Evolutionary conservation across 805 yeast genomes (phyloP).

Genomic region (Monosporozyma servazzii): DNA sequence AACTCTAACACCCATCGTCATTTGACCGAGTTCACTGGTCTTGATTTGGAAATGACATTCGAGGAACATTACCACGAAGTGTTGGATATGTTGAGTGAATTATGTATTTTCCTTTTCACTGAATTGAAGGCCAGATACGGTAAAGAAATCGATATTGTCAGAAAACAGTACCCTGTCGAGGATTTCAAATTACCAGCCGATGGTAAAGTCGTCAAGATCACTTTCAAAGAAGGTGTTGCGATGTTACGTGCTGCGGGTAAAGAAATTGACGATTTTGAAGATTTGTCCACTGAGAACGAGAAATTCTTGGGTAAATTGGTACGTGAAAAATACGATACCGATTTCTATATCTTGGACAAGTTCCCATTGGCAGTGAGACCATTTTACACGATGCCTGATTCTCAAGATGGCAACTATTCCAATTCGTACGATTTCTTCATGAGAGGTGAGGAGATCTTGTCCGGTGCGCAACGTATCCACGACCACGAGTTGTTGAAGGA

Average conservation of each 20-base stretch:
- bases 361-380: constrained; percentile 97
- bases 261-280: constrained; percentile 71
- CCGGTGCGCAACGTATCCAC: constrained; percentile 99
- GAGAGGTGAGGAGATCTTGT: constrained; percentile 98
- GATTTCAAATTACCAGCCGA: constrained; percentile 90
- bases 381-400: constrained; percentile 98
- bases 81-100: constrained; percentile 47
- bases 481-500: constrained; percentile 74
- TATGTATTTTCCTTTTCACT: constrained; percentile 81
- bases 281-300: constrained; percentile 89
- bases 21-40: constrained; percentile 96
- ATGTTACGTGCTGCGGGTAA: constrained; percentile 76
- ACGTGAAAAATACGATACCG: constrained; percentile 91
- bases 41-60: constrained; percentile 95
- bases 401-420: constrained; percentile 84
- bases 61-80: constrained; percentile 98
- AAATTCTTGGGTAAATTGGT: constrained; percentile 85
- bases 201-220: constrained; percentile 86
- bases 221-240: constrained; percentile 84
- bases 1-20: constrained; percentile 99
- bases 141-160: constrained; percentile 77
- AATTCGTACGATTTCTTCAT: constrained; percentile 98
- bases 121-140: constrained; percentile 73
- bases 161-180: constrained; percentile 95
- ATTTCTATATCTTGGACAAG: constrained; percentile 94